Evolutionary conservation across 179 eudicot genomes (phyloP).

Genomic region (Amaranthus tricolor): DNA sequence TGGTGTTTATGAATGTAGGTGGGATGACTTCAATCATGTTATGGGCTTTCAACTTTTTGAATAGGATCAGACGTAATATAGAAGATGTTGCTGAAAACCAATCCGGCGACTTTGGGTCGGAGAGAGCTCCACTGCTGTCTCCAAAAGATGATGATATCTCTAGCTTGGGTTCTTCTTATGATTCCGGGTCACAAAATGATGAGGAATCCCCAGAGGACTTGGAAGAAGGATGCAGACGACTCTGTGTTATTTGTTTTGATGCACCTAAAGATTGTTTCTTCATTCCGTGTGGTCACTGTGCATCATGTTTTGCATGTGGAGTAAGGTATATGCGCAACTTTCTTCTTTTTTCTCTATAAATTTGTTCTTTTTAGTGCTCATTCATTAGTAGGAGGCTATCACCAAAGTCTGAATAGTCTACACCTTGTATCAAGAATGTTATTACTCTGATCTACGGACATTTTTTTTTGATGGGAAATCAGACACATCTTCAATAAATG

Average conservation of each 20-base stretch:
- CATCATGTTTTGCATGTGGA: slow-evolving; percentile 73
- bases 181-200: slow-evolving; percentile 54
- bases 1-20: slow-evolving; percentile 35
- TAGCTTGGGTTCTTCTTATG: slow-evolving; percentile 78
- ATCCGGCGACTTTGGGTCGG: slow-evolving; percentile 24
- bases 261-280: slow-evolving; percentile 86
- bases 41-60: slow-evolving; percentile 44
- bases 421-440: background rate
- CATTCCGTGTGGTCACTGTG: slow-evolving; percentile 89
- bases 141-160: slow-evolving; percentile 62
- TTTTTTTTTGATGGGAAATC: too few relatives aligned
- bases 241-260: slow-evolving; percentile 80
- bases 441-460: too few relatives aligned
- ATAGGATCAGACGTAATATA: slow-evolving; percentile 36
- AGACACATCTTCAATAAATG: too few relatives aligned
- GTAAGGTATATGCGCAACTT: slow-evolving; percentile 44
- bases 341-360: background rate
- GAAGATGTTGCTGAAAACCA: slow-evolving; percentile 28
- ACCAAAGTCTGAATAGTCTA: slow-evolving; percentile 1
- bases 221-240: slow-evolving; percentile 47
- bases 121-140: slow-evolving; percentile 58
- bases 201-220: slow-evolving; percentile 42
- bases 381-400: background rate
- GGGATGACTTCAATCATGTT: slow-evolving; percentile 60
- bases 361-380: background rate